Conservation (phyloP, 1,284 basidiomycete species). For the Ceratobasidium sp. region DNA sequence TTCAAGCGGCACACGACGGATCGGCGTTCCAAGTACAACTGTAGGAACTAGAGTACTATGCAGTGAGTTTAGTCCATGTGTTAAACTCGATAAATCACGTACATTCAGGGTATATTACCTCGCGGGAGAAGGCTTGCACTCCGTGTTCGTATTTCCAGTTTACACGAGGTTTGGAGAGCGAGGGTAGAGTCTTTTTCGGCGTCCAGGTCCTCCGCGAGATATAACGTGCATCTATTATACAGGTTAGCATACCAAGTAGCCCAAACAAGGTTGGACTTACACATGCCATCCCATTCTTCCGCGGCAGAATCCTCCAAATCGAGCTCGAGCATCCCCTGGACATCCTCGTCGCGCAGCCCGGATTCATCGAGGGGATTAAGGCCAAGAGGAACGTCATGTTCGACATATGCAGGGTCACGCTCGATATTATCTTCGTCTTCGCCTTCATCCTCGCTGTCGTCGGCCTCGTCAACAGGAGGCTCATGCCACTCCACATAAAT, state of each 20-base stretch:
- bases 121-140: background rate
- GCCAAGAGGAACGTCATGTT: background rate
- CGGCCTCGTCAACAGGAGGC: background rate
- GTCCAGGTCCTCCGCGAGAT: background rate
- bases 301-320: background rate
- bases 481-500: conserved; percentile 2
- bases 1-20: background rate
- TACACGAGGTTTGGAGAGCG: background rate
- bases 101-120: conserved; percentile 26
- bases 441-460: background rate
- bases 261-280: background rate
- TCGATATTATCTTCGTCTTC: background rate
- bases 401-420: conserved; percentile 18
- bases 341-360: background rate
- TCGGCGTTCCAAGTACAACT: conserved; percentile 3
- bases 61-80: background rate
- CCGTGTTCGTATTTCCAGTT: background rate
- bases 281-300: conserved; percentile 7
- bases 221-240: conserved; percentile 18
- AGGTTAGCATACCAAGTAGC: too few species aligned
- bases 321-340: background rate
- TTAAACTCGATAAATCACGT: background rate
- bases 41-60: background rate
- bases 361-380: conserved; percentile 17
- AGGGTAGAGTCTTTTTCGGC: background rate